Conservation (phyloP, 192 early-diverging fungal species). For the Thoreauomyces humboldtii region DNA sequence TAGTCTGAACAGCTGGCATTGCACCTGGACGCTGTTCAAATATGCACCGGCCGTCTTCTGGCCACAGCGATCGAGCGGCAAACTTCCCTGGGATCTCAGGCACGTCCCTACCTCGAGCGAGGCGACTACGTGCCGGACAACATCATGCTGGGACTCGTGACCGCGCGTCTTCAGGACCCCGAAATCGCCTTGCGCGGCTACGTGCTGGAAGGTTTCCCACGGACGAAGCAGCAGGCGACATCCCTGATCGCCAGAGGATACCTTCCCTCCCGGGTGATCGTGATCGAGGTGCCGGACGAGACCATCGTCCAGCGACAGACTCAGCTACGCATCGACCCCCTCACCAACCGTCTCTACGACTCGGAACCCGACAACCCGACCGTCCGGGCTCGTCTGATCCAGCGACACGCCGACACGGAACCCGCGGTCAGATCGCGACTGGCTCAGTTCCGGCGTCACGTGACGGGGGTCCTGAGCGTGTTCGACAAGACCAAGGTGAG, state of each 20-base stretch:
- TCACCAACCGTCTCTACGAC: slow-evolving; percentile 42
- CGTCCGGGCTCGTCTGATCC: slow-evolving; percentile 36
- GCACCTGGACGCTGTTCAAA: slow-evolving; percentile 35
- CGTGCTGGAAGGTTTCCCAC: slow-evolving; percentile 52
- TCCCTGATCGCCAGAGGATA: slow-evolving; percentile 40
- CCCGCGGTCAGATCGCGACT: slow-evolving; percentile 18
- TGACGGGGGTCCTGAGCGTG: slow-evolving; percentile 7
- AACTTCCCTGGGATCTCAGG: slow-evolving; percentile 46
- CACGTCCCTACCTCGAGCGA: slow-evolving; percentile 46
- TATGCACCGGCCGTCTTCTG: slow-evolving; percentile 40
- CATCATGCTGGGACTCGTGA: slow-evolving; percentile 48
- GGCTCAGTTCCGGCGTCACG: slow-evolving; percentile 26
- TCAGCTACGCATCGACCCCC: slow-evolving; percentile 42
- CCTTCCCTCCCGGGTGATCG: slow-evolving; percentile 34
- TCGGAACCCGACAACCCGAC: slow-evolving; percentile 25
- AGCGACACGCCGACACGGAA: slow-evolving; percentile 31
- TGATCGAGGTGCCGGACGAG: slow-evolving; percentile 42
- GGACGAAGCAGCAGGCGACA: slow-evolving; percentile 50
- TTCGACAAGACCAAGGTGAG: slow-evolving; percentile 14
- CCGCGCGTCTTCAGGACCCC: slow-evolving; percentile 40
- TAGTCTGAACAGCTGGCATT: slow-evolving; percentile 42
- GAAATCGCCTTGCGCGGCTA: slow-evolving; percentile 42
- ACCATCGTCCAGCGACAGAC: slow-evolving; percentile 29
- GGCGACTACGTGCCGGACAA: slow-evolving; percentile 53
- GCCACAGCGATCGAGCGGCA: slow-evolving; percentile 43